Evolutionary conservation across 2,329 filamentous ascomycete species (phyloP), one percentile per base, ranked within the genome.

Genomic region (Chalaropsis thielavioides): DNA sequence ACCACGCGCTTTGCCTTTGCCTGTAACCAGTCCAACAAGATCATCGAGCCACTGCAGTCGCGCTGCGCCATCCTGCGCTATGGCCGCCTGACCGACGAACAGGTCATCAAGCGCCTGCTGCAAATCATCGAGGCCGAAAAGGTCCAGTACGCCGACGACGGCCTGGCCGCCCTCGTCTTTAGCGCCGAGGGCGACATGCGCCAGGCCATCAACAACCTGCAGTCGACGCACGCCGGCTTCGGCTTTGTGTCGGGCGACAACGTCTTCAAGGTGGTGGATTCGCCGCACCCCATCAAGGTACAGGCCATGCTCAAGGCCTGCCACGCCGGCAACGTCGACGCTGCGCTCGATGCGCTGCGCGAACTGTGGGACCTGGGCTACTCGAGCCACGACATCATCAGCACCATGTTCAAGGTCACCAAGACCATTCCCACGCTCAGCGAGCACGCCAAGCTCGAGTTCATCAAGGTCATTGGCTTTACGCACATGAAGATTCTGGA

Each of bases 401-500:
- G 89, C 76, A 99, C 92, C 68, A 99, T 99, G 94, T 97, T 99
- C 80, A 87, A 88, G 72, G 94, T 99, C 67, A 97, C 94, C 58
- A 99, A 97, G 79, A 95, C 91, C 1, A 91, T 97, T 67, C 89
- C 90, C 1, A 90, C 88, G 1, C 78, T 99, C 65, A 94, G 90
- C 69, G 94, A 99, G 76, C 91, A 97, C 75, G 86, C 91, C 17
- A 96, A 96, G 78, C 80, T 99, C 68, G 92, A 97, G 73, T 99
- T 97, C 71, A 95, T 97, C 77, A 92, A 91, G 77, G 94, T 96
- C 77, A 99, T 99, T 75, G 94, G 94, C 63, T 97, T 97, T 75
- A 95, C 94, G 1, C 94, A 99, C 73, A 99, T 99, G 94, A 92
- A 95, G 74, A 92, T 99, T 65, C 79, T 99, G n/a, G 94, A 99